Evolutionary conservation across 176 grass and related monocot genomes (phyloP).

Genomic region (Hyparrhenia diplandra): DNA sequence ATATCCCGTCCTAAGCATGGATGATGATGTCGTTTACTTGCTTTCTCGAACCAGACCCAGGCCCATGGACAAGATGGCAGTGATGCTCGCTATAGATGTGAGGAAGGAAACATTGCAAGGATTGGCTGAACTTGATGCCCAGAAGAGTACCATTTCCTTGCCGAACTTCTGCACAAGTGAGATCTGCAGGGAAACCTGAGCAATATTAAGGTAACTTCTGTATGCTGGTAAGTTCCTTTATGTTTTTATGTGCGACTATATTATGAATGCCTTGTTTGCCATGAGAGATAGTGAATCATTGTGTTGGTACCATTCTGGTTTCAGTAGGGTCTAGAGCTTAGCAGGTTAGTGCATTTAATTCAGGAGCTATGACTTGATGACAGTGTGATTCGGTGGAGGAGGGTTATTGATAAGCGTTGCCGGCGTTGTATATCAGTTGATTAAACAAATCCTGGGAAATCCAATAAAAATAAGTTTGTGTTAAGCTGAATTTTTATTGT

Average conservation of each 20-base stretch:
- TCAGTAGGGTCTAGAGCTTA: slow-evolving; percentile 24
- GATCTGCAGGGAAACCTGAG: neutral
- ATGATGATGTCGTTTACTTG: slow-evolving; percentile 5
- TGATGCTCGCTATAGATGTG: slow-evolving; percentile 13
- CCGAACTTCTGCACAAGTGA: neutral
- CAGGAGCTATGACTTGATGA: slow-evolving; percentile 18
- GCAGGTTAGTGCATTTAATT: slow-evolving; percentile 25
- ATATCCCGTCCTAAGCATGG: slow-evolving; percentile 4
- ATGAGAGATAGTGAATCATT: too few species aligned
- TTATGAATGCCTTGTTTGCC: neutral
- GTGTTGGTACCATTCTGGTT: slow-evolving; percentile 21
- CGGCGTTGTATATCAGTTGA: slow-evolving; percentile 6
- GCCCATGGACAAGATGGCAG: neutral
- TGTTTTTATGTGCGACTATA: neutral
- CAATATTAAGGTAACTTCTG: slow-evolving; percentile 8
- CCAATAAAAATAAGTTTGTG: slow-evolving; percentile 25
- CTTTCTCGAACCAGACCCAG: neutral
- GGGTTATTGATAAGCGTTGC: neutral
- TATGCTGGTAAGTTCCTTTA: neutral
- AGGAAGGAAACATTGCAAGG: neutral
- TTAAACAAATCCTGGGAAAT: slow-evolving; percentile 25
- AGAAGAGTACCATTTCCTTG: neutral
- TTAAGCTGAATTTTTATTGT: neutral
- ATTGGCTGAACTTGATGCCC: slow-evolving; percentile 6
- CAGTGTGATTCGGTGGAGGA: slow-evolving; percentile 20